phyloP scores from a whole-genome alignment of 768 basidiomycete species.

The Dioszegia aurantiaca region DNA sequence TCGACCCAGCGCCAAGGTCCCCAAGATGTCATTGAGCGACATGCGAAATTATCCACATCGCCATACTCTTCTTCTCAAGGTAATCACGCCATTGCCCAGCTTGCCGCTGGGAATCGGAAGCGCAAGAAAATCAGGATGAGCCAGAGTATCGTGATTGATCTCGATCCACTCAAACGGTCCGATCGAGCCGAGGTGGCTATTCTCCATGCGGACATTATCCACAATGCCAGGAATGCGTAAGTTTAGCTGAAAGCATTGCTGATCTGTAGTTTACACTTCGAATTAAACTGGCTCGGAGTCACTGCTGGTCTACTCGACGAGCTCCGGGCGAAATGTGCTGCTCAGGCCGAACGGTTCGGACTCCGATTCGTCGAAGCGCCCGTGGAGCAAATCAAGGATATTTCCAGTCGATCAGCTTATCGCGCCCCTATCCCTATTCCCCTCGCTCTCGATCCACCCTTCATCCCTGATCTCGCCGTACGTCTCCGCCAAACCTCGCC shows the following conservation, averaged over 20 bases:
- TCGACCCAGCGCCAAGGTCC: conserved; percentile 16
- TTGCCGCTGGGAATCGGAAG: conserved; percentile 18
- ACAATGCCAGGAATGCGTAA: conserved; percentile 80
- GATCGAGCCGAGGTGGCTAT: conserved; percentile 84
- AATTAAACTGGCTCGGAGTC: conserved; percentile 94
- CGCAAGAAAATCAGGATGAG: conserved; percentile 58
- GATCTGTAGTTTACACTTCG: conserved; percentile 73
- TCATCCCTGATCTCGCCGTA: conserved; percentile 63
- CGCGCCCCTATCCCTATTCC: conserved; percentile 83
- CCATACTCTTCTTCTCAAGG: conserved; percentile 16
- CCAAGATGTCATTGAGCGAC: conserved; percentile 26
- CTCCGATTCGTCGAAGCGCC: conserved; percentile 90
- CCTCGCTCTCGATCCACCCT: conserved; percentile 72
- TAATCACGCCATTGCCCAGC: conserved; percentile 6
- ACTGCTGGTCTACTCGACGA: conserved; percentile 90
- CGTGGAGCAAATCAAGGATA: conserved; percentile 84
- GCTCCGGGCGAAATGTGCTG: conserved; percentile 72
- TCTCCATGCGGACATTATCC: conserved; percentile 89
- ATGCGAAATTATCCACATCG: conserved; percentile 25
- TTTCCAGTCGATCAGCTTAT: conserved; percentile 80
- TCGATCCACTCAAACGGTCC: conserved; percentile 62
- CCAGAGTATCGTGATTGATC: conserved; percentile 84
- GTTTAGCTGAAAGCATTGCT: conserved; percentile 17
- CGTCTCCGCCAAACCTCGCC: conserved; percentile 59
- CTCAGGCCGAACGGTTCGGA: conserved; percentile 81